Evolutionary conservation across 2,329 filamentous ascomycete genomes (phyloP).

Genomic region (Emergomyces pasteurianus): DNA sequence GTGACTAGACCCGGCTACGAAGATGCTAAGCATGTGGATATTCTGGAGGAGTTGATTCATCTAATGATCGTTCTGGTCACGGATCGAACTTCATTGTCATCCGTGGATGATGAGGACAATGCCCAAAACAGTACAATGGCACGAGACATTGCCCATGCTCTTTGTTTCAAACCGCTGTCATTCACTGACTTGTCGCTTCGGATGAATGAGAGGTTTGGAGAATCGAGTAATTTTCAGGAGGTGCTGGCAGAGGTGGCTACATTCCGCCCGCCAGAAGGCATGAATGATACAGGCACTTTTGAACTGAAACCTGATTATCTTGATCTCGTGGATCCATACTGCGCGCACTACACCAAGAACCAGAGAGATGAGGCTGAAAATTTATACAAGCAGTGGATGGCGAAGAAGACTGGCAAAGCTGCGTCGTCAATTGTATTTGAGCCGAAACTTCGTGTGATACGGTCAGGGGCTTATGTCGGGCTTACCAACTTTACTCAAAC

Average conservation of each 20-base stretch:
- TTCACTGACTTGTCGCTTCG: constrained; percentile 84
- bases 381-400: constrained; percentile 75
- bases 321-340: constrained; percentile 86
- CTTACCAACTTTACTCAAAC: constrained; percentile 72
- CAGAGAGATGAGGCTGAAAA: constrained; percentile 90
- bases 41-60: constrained; percentile 92
- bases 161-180: constrained; percentile 92
- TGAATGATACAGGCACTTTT: constrained; percentile 88
- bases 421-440: constrained; percentile 82
- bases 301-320: constrained; percentile 79
- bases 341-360: constrained; percentile 92
- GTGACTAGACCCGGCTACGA: constrained; percentile 65
- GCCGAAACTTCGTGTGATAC: constrained; percentile 65
- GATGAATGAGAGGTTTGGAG: constrained; percentile 77
- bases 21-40: constrained; percentile 75
- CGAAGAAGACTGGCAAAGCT: constrained; percentile 72
- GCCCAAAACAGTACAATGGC: constrained; percentile 58
- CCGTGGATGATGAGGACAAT: constrained; percentile 23
- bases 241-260: constrained; percentile 78
- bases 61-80: constrained; percentile 82
- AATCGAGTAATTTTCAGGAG: constrained; percentile 75
- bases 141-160: constrained; percentile 80
- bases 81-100: constrained; percentile 63
- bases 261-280: constrained; percentile 79
- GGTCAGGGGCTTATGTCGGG: constrained; percentile 62